Evolutionary conservation across 2,329 filamentous ascomycete species (phyloP), one percentile per base, ranked within the genome.

Genomic region (Sporothrix inflata): DNA sequence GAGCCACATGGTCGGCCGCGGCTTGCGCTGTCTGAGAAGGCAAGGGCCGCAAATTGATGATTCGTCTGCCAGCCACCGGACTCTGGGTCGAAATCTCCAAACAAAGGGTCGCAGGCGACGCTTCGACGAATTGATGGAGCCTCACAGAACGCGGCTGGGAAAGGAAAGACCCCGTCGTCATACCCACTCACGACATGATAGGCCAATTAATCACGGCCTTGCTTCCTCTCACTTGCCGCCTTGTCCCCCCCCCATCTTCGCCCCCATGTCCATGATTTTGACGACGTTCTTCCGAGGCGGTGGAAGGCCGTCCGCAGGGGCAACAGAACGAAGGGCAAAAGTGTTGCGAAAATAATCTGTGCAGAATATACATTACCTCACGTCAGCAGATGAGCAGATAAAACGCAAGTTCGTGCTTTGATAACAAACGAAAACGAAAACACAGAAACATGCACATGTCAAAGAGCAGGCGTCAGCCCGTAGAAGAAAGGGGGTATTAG

Each of bases 1-100:
- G 45, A 66, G 63, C 24, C 63, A 49, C 24, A 66, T 66, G 42
- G 63, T 14, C 42, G 12, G 63, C 63, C 42, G 63, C 11, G 24
- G 42, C 42, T 24, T 38, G 60, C 27, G 47, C 38, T 63, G 27
- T 38, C 30, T 38, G 55, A 19, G 47, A 53, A 21, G 65, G 14
- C 30, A 24, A 27, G 21, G 60, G 69, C 24, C 53, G 34, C 40
- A 60, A 19, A 21, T 49, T 67, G 60, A 19, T 24, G 60, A 66
- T 65, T 70, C 42, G 49, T 66, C 24, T 71, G 55, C 34, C 67
- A 70, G 70, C 70, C 70, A 67, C 68, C 66, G 70, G 67, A 72
- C 70, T 73, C 40, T 61, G 4, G n/a, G 42, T 34, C 9, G 9
- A 63, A 55, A 19, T 24, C 1, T 38, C 49, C 70, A 60, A 42